These are phyloP conservation scores for Trichoderma koningii DNA, from an alignment of 2,329 filamentous ascomycete genomes.

Conservation along the genomic window DNA sequence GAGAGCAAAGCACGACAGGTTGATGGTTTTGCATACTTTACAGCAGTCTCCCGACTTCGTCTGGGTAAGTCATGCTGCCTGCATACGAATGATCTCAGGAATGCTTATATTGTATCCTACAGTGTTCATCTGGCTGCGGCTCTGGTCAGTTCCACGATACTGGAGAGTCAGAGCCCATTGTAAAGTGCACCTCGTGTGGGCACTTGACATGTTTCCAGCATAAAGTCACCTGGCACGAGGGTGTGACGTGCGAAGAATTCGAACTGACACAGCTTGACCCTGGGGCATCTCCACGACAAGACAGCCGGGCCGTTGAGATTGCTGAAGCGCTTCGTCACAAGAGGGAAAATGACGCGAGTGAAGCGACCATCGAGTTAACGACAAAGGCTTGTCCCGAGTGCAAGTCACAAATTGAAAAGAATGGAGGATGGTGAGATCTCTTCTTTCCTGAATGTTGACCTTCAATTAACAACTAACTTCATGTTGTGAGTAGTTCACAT, in stretches of 20 bases:
- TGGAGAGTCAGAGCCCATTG: conserved; percentile 3
- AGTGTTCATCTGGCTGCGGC: conserved; percentile 17
- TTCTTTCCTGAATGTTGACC: background rate
- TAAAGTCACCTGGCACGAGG: conserved; percentile 8
- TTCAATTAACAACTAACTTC: background rate
- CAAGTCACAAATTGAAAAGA: conserved; percentile 8
- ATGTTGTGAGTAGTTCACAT: background rate
- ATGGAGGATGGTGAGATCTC: conserved; percentile 21
- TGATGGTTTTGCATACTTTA: background rate
- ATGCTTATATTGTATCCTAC: no score
- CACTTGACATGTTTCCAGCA: conserved; percentile 13
- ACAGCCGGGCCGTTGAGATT: no score
- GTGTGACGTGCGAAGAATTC: conserved; percentile 15
- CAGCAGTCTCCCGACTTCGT: background rate
- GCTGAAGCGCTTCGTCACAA: background rate
- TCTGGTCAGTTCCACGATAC: conserved; percentile 18
- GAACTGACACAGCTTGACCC: background rate
- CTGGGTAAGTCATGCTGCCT: background rate
- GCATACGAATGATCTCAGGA: background rate
- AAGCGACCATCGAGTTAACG: background rate
- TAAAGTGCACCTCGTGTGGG: conserved; percentile 12
- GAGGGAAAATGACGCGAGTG: background rate
- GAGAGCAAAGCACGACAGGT: background rate
- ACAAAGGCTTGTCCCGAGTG: conserved; percentile 15
- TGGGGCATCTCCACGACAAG: background rate